phyloP scores from a whole-genome alignment of 148 eudicot genomes.

The Fagopyrum homotropicum region DNA sequence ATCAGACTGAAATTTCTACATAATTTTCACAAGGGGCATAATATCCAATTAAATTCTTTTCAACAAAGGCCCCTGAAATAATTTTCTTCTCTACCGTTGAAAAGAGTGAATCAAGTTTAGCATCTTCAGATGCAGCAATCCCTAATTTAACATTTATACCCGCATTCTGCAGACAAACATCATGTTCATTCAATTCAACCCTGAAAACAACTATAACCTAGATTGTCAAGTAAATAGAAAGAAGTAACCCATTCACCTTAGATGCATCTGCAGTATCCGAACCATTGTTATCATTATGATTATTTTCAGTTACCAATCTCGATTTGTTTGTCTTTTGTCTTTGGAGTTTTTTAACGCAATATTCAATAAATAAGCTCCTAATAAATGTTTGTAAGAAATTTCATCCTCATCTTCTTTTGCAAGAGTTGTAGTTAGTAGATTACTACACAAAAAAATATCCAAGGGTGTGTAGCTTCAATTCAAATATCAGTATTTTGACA shows the following conservation, averaged over 20 bases:
- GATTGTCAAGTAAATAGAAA: not conserved
- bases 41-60: conserved; percentile 75
- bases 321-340: conserved; percentile 73
- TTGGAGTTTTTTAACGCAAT: conserved; percentile 70
- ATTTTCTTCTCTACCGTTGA: conserved; percentile 88
- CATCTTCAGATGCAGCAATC: conserved; percentile 93
- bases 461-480: too few species aligned
- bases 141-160: conserved; percentile 94
- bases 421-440: not conserved
- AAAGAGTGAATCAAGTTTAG: conserved; percentile 71
- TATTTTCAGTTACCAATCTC: conserved; percentile 42
- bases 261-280: conserved; percentile 26
- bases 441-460: not conserved
- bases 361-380: conserved; percentile 53
- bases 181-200: not conserved
- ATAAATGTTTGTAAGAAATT: not conserved
- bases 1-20: conserved; percentile 86
- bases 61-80: conserved; percentile 52
- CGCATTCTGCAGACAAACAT: conserved; percentile 45
- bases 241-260: conserved; percentile 41
- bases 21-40: conserved; percentile 75
- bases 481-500: too few species aligned
- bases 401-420: not conserved
- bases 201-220: not conserved
- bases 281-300: conserved; percentile 21